Evolutionary conservation across 805 yeast genomes (phyloP).

Genomic region (Metschnikowia similis): DNA sequence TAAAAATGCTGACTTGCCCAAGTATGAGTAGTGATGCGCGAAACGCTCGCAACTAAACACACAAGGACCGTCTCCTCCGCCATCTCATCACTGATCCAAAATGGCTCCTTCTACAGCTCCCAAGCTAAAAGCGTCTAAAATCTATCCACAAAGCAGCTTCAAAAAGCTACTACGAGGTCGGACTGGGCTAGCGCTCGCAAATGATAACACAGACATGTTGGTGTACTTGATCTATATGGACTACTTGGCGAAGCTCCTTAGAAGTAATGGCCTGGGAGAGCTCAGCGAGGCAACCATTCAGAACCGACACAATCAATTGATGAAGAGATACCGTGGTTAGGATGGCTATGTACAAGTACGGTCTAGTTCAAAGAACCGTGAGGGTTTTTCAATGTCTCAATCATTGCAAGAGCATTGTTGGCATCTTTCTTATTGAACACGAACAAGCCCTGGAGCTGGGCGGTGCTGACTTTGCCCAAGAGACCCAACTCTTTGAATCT

Average conservation of each 20-base stretch:
- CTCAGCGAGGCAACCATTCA: constrained; percentile 37
- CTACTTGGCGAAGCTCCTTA: constrained; percentile 39
- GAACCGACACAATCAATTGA: constrained; percentile 27
- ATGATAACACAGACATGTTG: constrained; percentile 41
- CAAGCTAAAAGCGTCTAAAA: neutral
- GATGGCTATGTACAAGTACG: neutral
- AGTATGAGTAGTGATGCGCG: neutral
- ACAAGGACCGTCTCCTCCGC: neutral
- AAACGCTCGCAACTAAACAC: neutral
- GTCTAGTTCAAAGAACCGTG: constrained; percentile 11
- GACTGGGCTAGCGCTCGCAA: constrained; percentile 13
- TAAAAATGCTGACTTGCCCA: neutral
- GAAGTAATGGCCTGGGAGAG: constrained; percentile 34
- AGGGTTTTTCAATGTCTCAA: constrained; percentile 40
- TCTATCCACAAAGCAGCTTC: constrained; percentile 13
- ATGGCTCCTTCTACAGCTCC: constrained; percentile 1
- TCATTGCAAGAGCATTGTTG: constrained; percentile 64
- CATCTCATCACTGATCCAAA: neutral
- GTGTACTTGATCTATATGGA: constrained; percentile 46
- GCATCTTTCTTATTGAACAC: constrained; percentile 88
- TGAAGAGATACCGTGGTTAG: constrained; percentile 36
- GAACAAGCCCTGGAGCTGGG: constrained; percentile 92
- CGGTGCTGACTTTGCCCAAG: constrained; percentile 65
- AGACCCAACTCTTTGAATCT: constrained; percentile 43
- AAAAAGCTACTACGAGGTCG: constrained; percentile 7